phyloP scores from a whole-genome alignment of 2,329 filamentous ascomycete genomes.

The Talaromyces piceae region DNA sequence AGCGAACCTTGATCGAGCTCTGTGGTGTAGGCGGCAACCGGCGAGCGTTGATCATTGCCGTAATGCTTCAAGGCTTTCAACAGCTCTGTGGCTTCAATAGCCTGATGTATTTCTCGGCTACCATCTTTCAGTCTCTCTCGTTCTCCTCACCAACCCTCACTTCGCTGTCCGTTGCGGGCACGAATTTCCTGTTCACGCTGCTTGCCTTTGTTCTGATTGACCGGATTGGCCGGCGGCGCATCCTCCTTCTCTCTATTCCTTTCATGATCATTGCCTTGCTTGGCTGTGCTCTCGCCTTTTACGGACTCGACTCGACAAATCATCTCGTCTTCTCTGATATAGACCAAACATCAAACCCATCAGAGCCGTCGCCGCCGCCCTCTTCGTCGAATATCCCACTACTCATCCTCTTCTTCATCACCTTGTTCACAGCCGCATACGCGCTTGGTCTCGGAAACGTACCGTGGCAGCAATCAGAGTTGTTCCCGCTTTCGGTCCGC shows the following conservation, averaged over 20 bases:
- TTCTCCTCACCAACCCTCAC: conserved; percentile 74
- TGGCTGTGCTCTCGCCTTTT: conserved; percentile 65
- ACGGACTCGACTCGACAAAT: conserved; percentile 47
- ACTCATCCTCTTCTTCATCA: conserved; percentile 66
- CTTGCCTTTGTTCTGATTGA: conserved; percentile 70
- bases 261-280: conserved; percentile 71
- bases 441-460: conserved; percentile 85
- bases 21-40: conserved; percentile 42
- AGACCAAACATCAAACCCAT: conserved; percentile 18
- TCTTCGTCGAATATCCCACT: too few species aligned
- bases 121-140: conserved; percentile 69
- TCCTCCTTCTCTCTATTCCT: conserved; percentile 75
- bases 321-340: conserved; percentile 15
- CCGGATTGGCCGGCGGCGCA: conserved; percentile 67
- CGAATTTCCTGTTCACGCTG: conserved; percentile 76
- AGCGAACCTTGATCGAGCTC: conserved; percentile 23
- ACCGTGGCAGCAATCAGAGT: conserved; percentile 92
- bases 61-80: conserved; percentile 77
- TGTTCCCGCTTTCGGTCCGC: conserved; percentile 64
- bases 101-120: conserved; percentile 85
- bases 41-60: conserved; percentile 74
- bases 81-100: conserved; percentile 89
- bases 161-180: conserved; percentile 70
- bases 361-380: conserved; percentile 16
- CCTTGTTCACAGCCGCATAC: conserved; percentile 77